Evolutionary conservation across 306 rosid genomes (phyloP), one percentile per base, ranked within the genome.

Genomic region (Fagus crenata): DNA sequence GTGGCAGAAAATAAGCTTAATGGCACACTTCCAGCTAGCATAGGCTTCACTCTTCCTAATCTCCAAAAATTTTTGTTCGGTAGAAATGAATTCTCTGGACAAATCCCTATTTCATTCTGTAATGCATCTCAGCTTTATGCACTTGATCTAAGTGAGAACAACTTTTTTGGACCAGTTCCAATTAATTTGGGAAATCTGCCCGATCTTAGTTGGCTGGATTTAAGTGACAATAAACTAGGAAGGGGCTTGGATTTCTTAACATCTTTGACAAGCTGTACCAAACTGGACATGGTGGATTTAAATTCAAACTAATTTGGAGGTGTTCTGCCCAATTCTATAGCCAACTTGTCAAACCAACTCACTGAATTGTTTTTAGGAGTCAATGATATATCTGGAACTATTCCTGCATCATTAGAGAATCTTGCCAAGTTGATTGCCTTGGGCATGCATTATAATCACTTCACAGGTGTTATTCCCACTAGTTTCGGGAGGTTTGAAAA

Each of bases 301-400:
- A 2, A 40, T 2, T 0, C 0, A 1, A 87, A 87, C 55, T 77
- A 72, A 6, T 87, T 87, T 39, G 81, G 82, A 67, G 88, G 86
- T n/a, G 67, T 17, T 40, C 41, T 87, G 7, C 86, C 87, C 8
- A 60, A 75, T 5, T 43, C 54, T 2, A 2, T 77, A 4, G 83
- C 76, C 41, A 85, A 87, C 43, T 77, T 87, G 28, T 77, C 90
- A 41, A 68, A 22, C 53, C 61, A 75, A 5, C 69, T 87, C 1
- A 69, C 1, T 4, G 0, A 0, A 0, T 6, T 87, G 8, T 41
- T 15, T 36, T 32, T 80, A 3, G 70, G 54, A 3, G 1, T 0
- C 0, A 87, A 83, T 33, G 74, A 75, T 0, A 39, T 85, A 6
- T 75, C 32, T 1, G 82, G 87, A 67, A 73, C 54, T 33, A 43